These are phyloP conservation scores for Fusarium sacchari DNA, from an alignment of 2,329 filamentous ascomycete genomes.

Conservation along the genomic window DNA sequence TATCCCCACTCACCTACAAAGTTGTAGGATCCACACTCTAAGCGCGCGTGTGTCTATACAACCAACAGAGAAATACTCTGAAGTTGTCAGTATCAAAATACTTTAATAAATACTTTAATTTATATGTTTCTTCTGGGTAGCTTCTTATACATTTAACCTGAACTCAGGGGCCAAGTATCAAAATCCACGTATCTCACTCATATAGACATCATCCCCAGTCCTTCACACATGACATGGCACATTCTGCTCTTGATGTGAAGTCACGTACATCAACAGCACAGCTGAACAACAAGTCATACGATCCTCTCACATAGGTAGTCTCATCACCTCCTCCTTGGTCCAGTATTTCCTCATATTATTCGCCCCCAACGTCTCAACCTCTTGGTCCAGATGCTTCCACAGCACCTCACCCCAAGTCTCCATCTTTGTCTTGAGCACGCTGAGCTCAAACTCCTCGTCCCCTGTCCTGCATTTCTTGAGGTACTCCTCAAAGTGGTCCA, in stretches of 20 bases:
- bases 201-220: background rate
- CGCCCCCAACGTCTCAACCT: constrained; percentile 80
- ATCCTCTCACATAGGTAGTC: constrained; percentile 70
- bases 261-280: constrained; percentile 4
- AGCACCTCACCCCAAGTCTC: constrained; percentile 81
- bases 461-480: constrained; percentile 69
- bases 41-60: background rate
- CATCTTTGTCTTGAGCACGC: constrained; percentile 75
- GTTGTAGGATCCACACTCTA: background rate
- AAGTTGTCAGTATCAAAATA: too few species aligned
- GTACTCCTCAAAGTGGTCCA: constrained; percentile 75
- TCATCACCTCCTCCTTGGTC: constrained; percentile 77
- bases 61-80: background rate
- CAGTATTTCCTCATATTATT: constrained; percentile 88
- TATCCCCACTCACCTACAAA: background rate
- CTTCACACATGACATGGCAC: background rate
- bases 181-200: background rate
- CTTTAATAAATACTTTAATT: too few species aligned
- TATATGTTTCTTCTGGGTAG: too few species aligned
- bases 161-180: fast-evolving
- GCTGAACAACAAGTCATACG: background rate
- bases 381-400: constrained; percentile 85
- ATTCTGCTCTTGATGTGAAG: background rate
- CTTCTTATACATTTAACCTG: background rate
- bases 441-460: constrained; percentile 67